Evolutionary conservation across 2,329 filamentous ascomycete species (phyloP), one percentile per base, ranked within the genome.

Genomic region (Dothideomycetidae sp.): DNA sequence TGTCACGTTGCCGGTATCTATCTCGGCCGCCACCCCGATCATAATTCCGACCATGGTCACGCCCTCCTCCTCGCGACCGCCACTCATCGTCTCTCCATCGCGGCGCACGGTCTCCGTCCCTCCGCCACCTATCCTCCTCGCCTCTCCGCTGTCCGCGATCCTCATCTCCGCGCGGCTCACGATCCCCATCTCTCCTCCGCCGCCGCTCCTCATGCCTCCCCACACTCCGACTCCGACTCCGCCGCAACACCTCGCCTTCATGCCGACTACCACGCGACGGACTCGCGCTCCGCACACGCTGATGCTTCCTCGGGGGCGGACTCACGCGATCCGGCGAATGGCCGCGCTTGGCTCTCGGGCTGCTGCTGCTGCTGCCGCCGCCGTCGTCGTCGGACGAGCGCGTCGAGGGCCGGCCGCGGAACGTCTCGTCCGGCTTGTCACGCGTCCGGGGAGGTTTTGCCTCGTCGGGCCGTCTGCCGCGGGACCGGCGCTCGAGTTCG

Each of bases 401-500:
- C 30, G 49, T 44, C 15, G 51, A 44, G 5, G 54, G 54, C 26
- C 56, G 43, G 12, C 56, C 56, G 30, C 56, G 47, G 19, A 57
- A 37, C 16, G 51, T 56, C 46, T 57, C 55, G 37, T 59, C 56
- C 15, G 55, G 43, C 5, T 29, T 28, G 5, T n/a, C n/a, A n/a
- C n/a, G n/a, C n/a, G n/a, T n/a, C n/a, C n/a, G 21, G 21, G n/a
- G 21, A 26, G 21, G 21, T 7, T n/a, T n/a, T 26, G 21, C 21
- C 7, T 26, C 21, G 21, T 7, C 21, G 7, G 21, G 29, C 15
- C 19, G 36, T n/a, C 28, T 14, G 36, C 37, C 21, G 18, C 42
- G 40, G 36, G 50, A 53, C 38, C 46, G 52, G 36, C 47, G 50
- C 45, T 59, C 56, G 13, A 62, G 50, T 45, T 62, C 57, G 30